Percentiles rank a stretch among this genome's conserved stretches.
These are phyloP conservation scores for Fraxinus baroniana DNA, from an alignment of 305 asterid species.

Conservation along the genomic window DNA sequence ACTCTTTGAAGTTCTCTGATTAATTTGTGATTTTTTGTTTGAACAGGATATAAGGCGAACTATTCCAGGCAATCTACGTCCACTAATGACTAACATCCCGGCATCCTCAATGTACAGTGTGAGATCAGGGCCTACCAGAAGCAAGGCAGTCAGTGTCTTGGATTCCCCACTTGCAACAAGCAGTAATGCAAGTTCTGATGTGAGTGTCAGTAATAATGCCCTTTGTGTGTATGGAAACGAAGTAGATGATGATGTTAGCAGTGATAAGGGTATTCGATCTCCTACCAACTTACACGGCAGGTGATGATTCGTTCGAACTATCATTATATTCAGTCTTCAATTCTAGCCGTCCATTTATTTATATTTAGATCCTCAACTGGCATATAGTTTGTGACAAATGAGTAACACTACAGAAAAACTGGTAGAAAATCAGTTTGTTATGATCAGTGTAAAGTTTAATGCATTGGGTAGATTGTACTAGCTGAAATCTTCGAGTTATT, in stretches of 20 bases:
- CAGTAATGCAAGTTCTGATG: constrained; percentile 90
- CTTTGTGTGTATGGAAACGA: constrained; percentile 58
- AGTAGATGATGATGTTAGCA: constrained; percentile 67
- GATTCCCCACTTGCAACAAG: constrained; percentile 96
- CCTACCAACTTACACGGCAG: constrained; percentile 69
- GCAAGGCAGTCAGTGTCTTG: constrained; percentile 62
- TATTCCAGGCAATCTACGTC: constrained; percentile 76
- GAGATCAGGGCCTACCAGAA: constrained; percentile 72
- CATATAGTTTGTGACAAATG: constrained; percentile 27
- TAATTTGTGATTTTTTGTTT: constrained; percentile 1
- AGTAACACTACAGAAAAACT: constrained; percentile 10
- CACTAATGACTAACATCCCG: constrained; percentile 80
- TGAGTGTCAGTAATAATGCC: constrained; percentile 75
- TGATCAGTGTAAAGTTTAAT: constrained; percentile 49
- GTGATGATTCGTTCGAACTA: constrained; percentile 37
- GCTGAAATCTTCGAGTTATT: constrained; percentile 27
- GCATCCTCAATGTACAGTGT: constrained; percentile 94
- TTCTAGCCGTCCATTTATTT: constrained; percentile 9
- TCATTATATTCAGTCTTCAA: constrained; percentile 8
- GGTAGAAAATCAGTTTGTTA: constrained; percentile 31
- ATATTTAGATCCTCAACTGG: constrained; percentile 23
- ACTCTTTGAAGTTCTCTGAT: background rate
- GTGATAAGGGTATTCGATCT: constrained; percentile 64
- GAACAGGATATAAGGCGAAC: constrained; percentile 87
- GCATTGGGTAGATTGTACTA: background rate